A percentile compares a stretch with the other conserved stretches of the same genome.
Evolutionary conservation across 2,329 filamentous ascomycete species (phyloP).

Genomic region (Xylariaceae sp.): DNA sequence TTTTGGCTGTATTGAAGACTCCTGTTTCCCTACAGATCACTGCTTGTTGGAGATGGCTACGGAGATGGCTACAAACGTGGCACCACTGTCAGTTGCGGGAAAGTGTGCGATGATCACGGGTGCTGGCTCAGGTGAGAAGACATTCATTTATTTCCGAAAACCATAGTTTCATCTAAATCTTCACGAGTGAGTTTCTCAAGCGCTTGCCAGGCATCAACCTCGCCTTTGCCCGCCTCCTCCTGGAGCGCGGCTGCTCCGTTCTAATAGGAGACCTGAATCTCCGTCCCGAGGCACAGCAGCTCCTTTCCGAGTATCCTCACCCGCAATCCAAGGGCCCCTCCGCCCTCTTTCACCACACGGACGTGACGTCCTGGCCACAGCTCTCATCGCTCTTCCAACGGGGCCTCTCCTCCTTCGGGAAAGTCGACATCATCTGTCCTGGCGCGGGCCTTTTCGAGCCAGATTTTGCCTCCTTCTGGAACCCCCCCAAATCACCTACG

Average conservation of each 20-base stretch:
- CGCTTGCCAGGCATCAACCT: slow-evolving; percentile 37
- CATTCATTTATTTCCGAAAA: no score
- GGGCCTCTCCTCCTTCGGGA: slow-evolving; percentile 24
- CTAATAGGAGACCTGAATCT: slow-evolving; percentile 33
- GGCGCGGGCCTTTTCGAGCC: slow-evolving; percentile 36
- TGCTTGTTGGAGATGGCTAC: no score
- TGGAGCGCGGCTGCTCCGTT: slow-evolving; percentile 32
- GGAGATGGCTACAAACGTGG: slow-evolving; percentile 7
- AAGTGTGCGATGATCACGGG: slow-evolving; percentile 31
- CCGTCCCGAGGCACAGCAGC: slow-evolving; percentile 28
- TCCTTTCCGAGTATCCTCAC: slow-evolving; percentile 27
- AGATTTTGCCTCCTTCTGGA: slow-evolving; percentile 32
- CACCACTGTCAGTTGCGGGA: slow-evolving; percentile 17
- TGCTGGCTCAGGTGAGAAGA: slow-evolving; percentile 23
- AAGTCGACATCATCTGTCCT: slow-evolving; percentile 32
- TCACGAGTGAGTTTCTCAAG: no score
- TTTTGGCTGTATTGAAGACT: no score
- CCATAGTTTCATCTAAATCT: no score
- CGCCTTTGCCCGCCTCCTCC: slow-evolving; percentile 29
- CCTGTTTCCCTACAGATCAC: no score
- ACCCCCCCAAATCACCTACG: slow-evolving; percentile 25
- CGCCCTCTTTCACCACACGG: slow-evolving; percentile 31
- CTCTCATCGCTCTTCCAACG: slow-evolving; percentile 27
- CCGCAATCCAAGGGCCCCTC: slow-evolving; percentile 17
- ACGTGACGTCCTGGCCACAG: slow-evolving; percentile 34